These are phyloP conservation scores for Pleoardoris graminearum DNA, from an alignment of 2,329 filamentous ascomycete genomes.

Conservation along the genomic window DNA sequence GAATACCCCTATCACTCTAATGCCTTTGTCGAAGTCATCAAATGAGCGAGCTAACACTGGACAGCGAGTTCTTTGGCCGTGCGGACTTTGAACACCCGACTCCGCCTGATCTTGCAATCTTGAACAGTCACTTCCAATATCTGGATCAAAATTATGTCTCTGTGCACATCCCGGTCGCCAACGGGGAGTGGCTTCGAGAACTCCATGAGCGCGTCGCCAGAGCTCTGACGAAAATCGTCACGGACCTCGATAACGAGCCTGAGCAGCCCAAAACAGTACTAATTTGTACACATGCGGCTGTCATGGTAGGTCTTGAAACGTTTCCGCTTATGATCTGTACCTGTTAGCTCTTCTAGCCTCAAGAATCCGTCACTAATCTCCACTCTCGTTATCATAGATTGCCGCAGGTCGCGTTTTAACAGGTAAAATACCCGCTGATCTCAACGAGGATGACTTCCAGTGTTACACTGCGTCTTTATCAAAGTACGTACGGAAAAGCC, in stretches of 20 bases:
- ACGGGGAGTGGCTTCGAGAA: conserved; percentile 77
- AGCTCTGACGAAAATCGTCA: conserved; percentile 70
- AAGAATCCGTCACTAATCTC: not conserved
- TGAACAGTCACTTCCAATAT: conserved; percentile 69
- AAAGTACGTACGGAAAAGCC: conserved; percentile 61
- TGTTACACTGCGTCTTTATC: conserved; percentile 84
- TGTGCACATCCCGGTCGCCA: conserved; percentile 67
- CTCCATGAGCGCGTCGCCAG: conserved; percentile 80
- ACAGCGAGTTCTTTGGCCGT: conserved; percentile 86
- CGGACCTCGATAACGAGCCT: conserved; percentile 67
- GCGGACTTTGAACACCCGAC: conserved; percentile 84
- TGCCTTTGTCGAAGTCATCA: conserved; percentile 22
- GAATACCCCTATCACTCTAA: not conserved
- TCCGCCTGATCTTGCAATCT: conserved; percentile 65
- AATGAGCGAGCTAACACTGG: not conserved
- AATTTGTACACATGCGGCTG: conserved; percentile 87
- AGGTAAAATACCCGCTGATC: conserved; percentile 71
- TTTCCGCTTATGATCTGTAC: not conserved
- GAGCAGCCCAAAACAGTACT: conserved; percentile 70
- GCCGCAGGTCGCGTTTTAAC: conserved; percentile 82
- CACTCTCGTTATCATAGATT: conserved; percentile 53
- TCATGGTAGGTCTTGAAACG: conserved; percentile 51
- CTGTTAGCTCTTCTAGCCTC: not conserved
- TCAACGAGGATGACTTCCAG: conserved; percentile 76
- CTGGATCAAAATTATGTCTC: conserved; percentile 62